Evolutionary conservation across 1,284 basidiomycete species (phyloP), one percentile per base, ranked within the genome.

Genomic region (Boletus holoroseus): DNA sequence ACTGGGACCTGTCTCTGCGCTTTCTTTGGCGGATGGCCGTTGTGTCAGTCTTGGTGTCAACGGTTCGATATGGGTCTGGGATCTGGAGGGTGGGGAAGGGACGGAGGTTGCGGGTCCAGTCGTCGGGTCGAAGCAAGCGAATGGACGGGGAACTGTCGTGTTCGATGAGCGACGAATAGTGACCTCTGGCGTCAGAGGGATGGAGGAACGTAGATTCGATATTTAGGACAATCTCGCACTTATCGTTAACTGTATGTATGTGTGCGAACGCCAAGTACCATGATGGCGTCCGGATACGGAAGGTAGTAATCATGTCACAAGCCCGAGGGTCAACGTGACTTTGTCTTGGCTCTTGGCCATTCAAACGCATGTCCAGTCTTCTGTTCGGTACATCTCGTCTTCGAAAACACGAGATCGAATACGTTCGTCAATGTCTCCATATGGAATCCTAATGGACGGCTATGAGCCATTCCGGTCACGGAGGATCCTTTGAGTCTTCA

Each of bases 41-140:
- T 91, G 88, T 57, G 83, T 91, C 15, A 83, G 83, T 57, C 68
- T 88, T 20, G 80, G 83, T 9, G 69, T 71, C 34, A 81, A 87
- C 60, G 85, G 86, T 26, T 79, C 78, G 59, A 75, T 91, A 36
- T 88, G 86, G 85, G 83, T 87, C 2, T 91, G 88, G 88, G 87
- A 91, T 67, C 71, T 91, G 13, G 88, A 91, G 62, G 75, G 71
- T 39, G 85, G 78, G 13, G 75, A 73, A 39, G 81, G 82, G 40
- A 77, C 79, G 28, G 79, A 85, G 67, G 80, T 86, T 16, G 70
- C 73, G 32, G 54, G 62, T 41, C 67, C 69, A 11, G 37, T 57
- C 26, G 44, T 55, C 24, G 50, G 47, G 34, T 39, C 32, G 34
- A 24, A 38, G 39, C 58, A 44, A n/a, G 39, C 27, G 41, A 51